Percentiles rank a stretch among this genome's conserved stretches.
Evolutionary conservation across 2,329 filamentous ascomycete species (phyloP).

Genomic region (Sarocladium brachiariae): DNA sequence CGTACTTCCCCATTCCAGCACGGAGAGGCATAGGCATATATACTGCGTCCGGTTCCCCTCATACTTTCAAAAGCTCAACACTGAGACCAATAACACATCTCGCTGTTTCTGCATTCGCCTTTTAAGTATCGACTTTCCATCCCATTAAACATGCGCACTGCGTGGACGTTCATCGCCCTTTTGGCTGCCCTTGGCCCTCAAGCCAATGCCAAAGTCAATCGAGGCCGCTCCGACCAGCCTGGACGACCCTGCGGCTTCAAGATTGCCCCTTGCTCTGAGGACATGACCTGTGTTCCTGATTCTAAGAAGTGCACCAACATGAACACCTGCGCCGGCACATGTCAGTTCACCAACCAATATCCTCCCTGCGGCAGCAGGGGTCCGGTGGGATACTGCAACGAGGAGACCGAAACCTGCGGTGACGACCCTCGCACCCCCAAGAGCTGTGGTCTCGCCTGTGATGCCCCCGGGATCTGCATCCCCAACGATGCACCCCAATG

Average conservation of each 20-base stretch:
- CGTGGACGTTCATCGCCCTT: not conserved
- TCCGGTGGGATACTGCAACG: conserved; percentile 19
- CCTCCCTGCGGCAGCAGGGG: conserved; percentile 25
- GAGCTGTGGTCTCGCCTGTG: conserved; percentile 20
- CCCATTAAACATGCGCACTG: not conserved
- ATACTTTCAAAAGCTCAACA: not conserved
- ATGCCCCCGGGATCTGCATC: conserved; percentile 19
- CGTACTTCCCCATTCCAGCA: not conserved
- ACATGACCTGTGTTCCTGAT: conserved; percentile 20
- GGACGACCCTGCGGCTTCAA: conserved; percentile 21
- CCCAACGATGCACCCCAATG: conserved; percentile 11
- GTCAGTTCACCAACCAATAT: conserved; percentile 24
- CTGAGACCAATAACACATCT: not conserved
- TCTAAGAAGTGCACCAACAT: conserved; percentile 18
- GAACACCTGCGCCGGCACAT: conserved; percentile 22
- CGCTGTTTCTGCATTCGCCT: too few relatives aligned
- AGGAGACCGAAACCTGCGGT: conserved; percentile 19
- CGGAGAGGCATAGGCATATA: not conserved
- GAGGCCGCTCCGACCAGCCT: not conserved
- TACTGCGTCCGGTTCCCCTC: not conserved
- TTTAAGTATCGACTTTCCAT: too few relatives aligned
- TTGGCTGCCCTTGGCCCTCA: not conserved
- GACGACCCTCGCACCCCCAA: conserved; percentile 25
- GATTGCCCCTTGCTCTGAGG: conserved; percentile 21
- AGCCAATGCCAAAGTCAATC: not conserved